These are phyloP conservation scores for Sporisorium sorghi DNA, from an alignment of 1,284 basidiomycete genomes.

Conservation along the genomic window DNA sequence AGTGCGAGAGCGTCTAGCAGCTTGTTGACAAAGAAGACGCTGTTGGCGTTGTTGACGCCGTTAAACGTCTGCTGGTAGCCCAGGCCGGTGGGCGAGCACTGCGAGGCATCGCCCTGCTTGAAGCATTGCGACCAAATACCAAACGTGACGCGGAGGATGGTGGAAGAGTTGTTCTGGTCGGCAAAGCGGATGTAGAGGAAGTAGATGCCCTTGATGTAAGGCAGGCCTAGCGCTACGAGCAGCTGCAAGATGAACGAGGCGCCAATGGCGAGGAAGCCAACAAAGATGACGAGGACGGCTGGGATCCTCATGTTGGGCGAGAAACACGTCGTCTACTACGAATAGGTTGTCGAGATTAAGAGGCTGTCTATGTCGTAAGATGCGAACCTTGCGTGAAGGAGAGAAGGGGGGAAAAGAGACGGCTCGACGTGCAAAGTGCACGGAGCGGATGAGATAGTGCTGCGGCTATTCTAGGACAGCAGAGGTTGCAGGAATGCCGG, in stretches of 20 bases:
- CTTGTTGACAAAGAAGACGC: slow-evolving; percentile 49
- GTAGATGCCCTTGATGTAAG: slow-evolving; percentile 60
- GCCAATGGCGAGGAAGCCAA: slow-evolving; percentile 58
- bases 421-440: slow-evolving; percentile 24
- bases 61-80: slow-evolving; percentile 47
- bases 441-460: slow-evolving; percentile 26
- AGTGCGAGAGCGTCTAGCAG: slow-evolving; percentile 57
- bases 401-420: background rate
- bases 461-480: background rate
- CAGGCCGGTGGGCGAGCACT: slow-evolving; percentile 46
- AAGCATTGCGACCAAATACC: slow-evolving; percentile 60
- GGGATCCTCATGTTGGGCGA: slow-evolving; percentile 34
- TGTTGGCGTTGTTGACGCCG: slow-evolving; percentile 28
- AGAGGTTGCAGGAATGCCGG: background rate
- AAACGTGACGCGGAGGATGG: slow-evolving; percentile 28
- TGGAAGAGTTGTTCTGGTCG: slow-evolving; percentile 10
- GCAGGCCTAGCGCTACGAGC: slow-evolving; percentile 53
- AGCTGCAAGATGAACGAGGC: slow-evolving; percentile 61
- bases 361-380: background rate
- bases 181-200: slow-evolving; percentile 51
- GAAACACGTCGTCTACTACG: background rate
- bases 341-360: background rate
- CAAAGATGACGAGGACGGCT: slow-evolving; percentile 37
- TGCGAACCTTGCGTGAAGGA: background rate
- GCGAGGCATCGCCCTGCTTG: slow-evolving; percentile 2